Conservation (phyloP, 805 yeast species). For the Candida morakotiae region DNA sequence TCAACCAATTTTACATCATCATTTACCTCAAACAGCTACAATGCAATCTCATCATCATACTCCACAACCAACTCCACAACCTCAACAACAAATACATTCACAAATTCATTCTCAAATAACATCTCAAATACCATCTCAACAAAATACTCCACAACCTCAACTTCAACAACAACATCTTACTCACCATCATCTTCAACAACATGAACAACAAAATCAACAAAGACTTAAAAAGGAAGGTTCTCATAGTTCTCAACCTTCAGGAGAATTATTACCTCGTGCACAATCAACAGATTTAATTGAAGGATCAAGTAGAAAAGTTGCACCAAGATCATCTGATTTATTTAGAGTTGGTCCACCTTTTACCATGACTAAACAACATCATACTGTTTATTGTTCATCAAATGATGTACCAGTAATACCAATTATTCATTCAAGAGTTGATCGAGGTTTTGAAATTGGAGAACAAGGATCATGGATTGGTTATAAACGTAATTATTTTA, state of each 20-base stretch:
- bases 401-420: constrained; percentile 15
- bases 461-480: constrained; percentile 58
- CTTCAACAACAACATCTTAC: constrained; percentile 7
- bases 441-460: constrained; percentile 55
- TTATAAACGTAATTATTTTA: constrained; percentile 65
- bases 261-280: constrained; percentile 9
- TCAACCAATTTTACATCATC: constrained; percentile 5
- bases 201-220: background rate
- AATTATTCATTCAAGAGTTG: constrained; percentile 53
- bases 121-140: constrained; percentile 6
- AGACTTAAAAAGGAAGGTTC: background rate
- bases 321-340: constrained; percentile 64
- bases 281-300: constrained; percentile 7
- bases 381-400: constrained; percentile 14
- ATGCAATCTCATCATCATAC: constrained; percentile 10
- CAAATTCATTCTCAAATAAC: constrained; percentile 7
- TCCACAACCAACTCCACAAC: constrained; percentile 7
- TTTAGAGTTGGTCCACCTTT: constrained; percentile 67
- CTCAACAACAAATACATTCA: constrained; percentile 6
- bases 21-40: constrained; percentile 4
- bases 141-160: constrained; percentile 8
- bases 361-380: constrained; percentile 24
- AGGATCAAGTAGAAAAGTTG: constrained; percentile 33
- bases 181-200: background rate
- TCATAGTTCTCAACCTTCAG: constrained; percentile 1